Conservation (phyloP, 2,329 filamentous ascomycete species). For the Orbilia javanica region DNA sequence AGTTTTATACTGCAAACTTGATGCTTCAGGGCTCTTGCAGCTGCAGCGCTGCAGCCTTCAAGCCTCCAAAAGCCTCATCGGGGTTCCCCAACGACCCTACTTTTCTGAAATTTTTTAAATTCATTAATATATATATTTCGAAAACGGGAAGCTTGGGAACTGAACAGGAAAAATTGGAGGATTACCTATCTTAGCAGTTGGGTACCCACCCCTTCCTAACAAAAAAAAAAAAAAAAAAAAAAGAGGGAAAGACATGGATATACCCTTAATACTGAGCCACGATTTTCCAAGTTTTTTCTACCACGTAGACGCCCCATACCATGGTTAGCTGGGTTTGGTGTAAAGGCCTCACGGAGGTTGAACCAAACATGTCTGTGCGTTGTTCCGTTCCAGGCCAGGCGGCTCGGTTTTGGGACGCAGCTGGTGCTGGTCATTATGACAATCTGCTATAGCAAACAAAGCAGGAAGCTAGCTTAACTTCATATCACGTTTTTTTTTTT, state of each 20-base stretch:
- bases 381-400: conserved; percentile 23
- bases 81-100: conserved; percentile 8
- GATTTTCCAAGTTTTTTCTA: conserved; percentile 25
- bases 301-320: conserved; percentile 26
- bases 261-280: conserved; percentile 11
- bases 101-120: neutral
- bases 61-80: conserved; percentile 1
- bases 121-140: neutral
- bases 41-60: neutral
- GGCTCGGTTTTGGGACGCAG: neutral
- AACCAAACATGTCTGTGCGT: conserved; percentile 12
- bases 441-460: neutral
- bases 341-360: neutral
- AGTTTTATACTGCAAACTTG: neutral
- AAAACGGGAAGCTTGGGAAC: conserved; percentile 3
- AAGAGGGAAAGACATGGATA: conserved; percentile 4
- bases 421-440: neutral
- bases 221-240: neutral
- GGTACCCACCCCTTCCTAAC: neutral
- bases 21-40: neutral
- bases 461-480: neutral
- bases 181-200: conserved; percentile 15
- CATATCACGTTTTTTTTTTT: neutral
- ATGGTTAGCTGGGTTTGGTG: neutral
- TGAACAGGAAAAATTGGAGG: neutral